Base-by-base conservation (phyloP, 2,329 filamentous ascomycete species). In the Lecanicillium sp. region DNA sequence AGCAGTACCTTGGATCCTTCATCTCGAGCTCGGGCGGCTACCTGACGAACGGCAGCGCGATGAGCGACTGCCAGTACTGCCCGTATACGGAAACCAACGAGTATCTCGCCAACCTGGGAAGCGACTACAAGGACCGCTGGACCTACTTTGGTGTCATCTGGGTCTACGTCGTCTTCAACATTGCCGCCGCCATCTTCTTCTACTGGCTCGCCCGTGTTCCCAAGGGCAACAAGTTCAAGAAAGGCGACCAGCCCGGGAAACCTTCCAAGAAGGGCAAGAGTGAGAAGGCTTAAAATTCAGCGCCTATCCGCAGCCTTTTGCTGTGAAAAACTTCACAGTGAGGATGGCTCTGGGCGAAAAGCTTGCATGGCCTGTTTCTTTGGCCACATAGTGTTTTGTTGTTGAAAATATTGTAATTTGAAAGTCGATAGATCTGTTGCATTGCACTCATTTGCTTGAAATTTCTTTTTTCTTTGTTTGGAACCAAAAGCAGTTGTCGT, bases 111-210 rank as follows among this genome's bases (percentile, higher is more conserved):
- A 51, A 40, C 0, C 68, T 75, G 35, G 64, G 67, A 32, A 70
- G 75, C 49, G 61, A 66, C 45, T 82, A 78, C 56, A 60, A 56
- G 38, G 63, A 81, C 38, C 64, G 76, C 30, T 84, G 80, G 79
- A 71, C 78, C 41, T 48, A 55, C 21, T 73, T 71, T 42, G 73
- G 78, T 3, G 67, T 83, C 20, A 64, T 78, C 44, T 79, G 72
- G 64, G 71, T 67, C 0, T 79, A 74, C 49, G 70, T 77, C 51
- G 63, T 67, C 24, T 76, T 80, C 62, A 79, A 80, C 53, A 60
- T 77, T 35, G 55, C 61, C 26, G 72, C 64, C 1, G 74, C 74
- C 0, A 63, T 79, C 7, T 58, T 66, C 15, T 59, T 76, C 36
- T 76, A 77, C 55, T 75, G 66, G 66, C 52, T 71, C 54, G 60